Conservation (phyloP, 305 asterid genomes). For the Galium porrigens region DNA sequence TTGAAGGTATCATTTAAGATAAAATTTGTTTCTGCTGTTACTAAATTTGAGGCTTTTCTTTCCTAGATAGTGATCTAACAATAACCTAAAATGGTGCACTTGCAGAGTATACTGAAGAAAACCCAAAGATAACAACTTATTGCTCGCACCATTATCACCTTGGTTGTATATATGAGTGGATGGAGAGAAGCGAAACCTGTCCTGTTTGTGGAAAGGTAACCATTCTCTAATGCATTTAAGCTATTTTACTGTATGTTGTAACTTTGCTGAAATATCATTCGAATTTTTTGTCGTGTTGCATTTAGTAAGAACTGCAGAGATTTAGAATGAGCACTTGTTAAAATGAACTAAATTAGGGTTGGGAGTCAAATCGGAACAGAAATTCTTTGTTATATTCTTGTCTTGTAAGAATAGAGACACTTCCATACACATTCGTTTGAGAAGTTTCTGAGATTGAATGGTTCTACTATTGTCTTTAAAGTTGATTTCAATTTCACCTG, state of each 20-base stretch:
- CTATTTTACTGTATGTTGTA: not conserved
- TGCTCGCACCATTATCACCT: constrained; percentile 95
- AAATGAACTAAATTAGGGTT: not conserved
- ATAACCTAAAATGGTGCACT: not conserved
- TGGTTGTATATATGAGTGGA: constrained; percentile 92
- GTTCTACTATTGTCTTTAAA: not conserved
- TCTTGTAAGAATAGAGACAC: not conserved
- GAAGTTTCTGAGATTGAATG: not conserved
- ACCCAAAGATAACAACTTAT: constrained; percentile 60
- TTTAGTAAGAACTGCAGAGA: not conserved
- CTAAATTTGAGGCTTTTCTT: not conserved
- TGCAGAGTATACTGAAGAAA: constrained; percentile 68
- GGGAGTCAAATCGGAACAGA: not conserved
- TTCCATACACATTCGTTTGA: not conserved
- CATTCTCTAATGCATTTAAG: not conserved
- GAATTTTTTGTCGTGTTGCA: not conserved
- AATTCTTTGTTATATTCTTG: not conserved
- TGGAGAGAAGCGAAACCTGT: constrained; percentile 85
- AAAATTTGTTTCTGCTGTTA: not conserved
- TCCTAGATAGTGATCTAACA: not conserved
- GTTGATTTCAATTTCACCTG: not conserved
- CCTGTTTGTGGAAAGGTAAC: constrained; percentile 86
- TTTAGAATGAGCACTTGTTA: not conserved
- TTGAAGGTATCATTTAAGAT: constrained; percentile 35
- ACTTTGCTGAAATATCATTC: not conserved